These are phyloP conservation scores for Xylaria cubensis DNA, from an alignment of 495 filamentous ascomycete species.

Conservation along the genomic window DNA sequence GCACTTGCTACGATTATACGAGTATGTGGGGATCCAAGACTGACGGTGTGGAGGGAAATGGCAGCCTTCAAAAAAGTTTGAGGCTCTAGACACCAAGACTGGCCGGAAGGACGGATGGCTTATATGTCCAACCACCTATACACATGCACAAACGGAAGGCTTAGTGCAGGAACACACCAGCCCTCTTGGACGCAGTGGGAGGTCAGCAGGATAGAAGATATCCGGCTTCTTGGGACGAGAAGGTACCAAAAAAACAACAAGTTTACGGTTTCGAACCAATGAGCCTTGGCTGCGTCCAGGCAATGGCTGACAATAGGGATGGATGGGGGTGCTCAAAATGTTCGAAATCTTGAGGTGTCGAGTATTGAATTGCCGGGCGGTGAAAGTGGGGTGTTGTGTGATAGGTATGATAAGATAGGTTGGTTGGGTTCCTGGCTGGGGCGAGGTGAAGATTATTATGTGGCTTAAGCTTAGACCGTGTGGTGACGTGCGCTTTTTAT, in stretches of 20 bases:
- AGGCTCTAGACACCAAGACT: constrained; percentile 8
- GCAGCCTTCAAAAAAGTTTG: background rate
- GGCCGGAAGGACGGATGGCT: constrained; percentile 9
- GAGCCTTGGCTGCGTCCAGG: background rate
- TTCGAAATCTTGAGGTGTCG: background rate
- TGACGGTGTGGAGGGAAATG: background rate
- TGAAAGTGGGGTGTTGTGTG: constrained; percentile 38
- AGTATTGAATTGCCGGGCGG: constrained; percentile 44
- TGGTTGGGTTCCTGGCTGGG: background rate
- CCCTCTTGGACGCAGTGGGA: constrained; percentile 23
- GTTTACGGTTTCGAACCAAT: constrained; percentile 9
- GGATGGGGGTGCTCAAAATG: background rate
- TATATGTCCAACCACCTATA: constrained; percentile 27
- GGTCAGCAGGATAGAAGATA: background rate
- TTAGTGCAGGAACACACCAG: constrained; percentile 26
- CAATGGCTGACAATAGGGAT: constrained; percentile 2
- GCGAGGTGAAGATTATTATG: constrained; percentile 16
- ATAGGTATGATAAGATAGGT: background rate
- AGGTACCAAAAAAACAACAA: constrained; percentile 8
- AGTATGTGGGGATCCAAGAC: constrained; percentile 15
- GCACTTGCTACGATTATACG: constrained; percentile 27
- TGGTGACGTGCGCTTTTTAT: constrained; percentile 27
- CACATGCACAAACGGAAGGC: constrained; percentile 29
- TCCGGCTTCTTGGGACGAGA: background rate
- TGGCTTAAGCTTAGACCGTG: constrained; percentile 27